Base-by-base conservation (phyloP, 768 basidiomycete genomes). In the Auriscalpium orientale region DNA sequence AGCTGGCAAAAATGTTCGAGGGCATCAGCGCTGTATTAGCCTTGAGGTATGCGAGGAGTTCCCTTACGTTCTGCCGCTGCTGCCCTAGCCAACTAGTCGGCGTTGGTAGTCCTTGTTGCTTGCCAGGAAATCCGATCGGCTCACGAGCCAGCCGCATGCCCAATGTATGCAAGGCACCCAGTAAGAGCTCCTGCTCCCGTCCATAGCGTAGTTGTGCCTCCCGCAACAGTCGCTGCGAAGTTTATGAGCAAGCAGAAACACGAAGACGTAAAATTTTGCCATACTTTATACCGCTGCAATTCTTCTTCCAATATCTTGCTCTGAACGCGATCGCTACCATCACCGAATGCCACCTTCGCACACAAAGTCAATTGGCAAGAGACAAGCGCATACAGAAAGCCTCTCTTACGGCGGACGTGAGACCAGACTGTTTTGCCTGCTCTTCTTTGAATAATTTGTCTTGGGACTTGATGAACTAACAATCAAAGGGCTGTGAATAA, bases 391-490 rank as follows among this genome's bases (percentile, higher is more conserved):
- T 49, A 58, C 3, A 43, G 49, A 6, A 21, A 3, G 58, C 49
- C 43, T 36, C 48, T 36, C 68, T 76, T 59, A 85, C 85, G 43
- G 79, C 69, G 36, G 74, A 65, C 48, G 70, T 69, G 54, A 71
- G 63, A 20, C 73, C 75, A 34, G 72, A 74, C 62, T 77, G 78
- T 51, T 82, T 80, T 5, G 84, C 82, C 50, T 85, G 84, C 64
- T 87, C 85, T 65, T 91, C 89, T 62, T 87, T 88, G 72, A 94
- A 87, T 33, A 92, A 75, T 60, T 88, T 89, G 71, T 97, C 93
- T 68, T 95, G 94, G 35, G 84, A 79, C 67, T 91, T 92, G 74
- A 98, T 92, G 70, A 95, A 94, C 90, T 95, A 64, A 18, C 53
- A 18, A 15, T 55, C 22, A 46, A 8, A 22, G 43, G 18, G 33